Evolutionary conservation across 805 yeast species (phyloP), one percentile per base, ranked within the genome.

Genomic region (Pichia kluyveri): DNA sequence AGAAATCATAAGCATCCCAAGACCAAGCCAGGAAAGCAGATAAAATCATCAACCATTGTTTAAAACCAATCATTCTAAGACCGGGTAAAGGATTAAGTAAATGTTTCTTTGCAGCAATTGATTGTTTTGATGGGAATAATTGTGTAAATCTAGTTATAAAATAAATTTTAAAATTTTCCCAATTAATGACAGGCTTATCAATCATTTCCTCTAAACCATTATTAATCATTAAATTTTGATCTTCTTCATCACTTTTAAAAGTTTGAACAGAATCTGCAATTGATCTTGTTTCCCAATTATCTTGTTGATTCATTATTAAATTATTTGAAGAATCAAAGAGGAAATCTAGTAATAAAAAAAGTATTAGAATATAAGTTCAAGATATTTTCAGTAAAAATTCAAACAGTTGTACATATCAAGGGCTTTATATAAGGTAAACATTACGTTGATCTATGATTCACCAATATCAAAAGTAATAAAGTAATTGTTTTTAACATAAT

Each of bases 1-100:
- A 80, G 59, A 76, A 80, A 62, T 80, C 86, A 57, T 79, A 72
- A 4, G 85, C 80, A 64, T 79, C 86, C 76, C 80, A 76, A 3
- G 82, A 69, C 86, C 86, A 80, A 19, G 77, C 79, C 45, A 65
- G 56, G 53, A 77, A 77, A 0, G 82, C 85, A 41, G 76, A 63
- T 19, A 65, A 39, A 56, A 79, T 77, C 62, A 71, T 76, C 41
- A 71, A 64, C 85, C 86, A 80, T 56, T 81, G 83, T 50, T 62
- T 69, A 47, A 70, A 61, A 38, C 69, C 70, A 58, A 84, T 69
- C 53, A 62, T 61, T 10, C 62, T 60, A 27, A 83, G 67, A 28
- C 78, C 77, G 1, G 80, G 79, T 51, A 86, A 61, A 2, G 95
- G 95, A 60, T 86, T 85, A 37, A 80, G 50, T 30, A 73, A 56